Conservation (phyloP, 2,329 filamentous ascomycete genomes). For the Apiospora rasikravindrae region DNA sequence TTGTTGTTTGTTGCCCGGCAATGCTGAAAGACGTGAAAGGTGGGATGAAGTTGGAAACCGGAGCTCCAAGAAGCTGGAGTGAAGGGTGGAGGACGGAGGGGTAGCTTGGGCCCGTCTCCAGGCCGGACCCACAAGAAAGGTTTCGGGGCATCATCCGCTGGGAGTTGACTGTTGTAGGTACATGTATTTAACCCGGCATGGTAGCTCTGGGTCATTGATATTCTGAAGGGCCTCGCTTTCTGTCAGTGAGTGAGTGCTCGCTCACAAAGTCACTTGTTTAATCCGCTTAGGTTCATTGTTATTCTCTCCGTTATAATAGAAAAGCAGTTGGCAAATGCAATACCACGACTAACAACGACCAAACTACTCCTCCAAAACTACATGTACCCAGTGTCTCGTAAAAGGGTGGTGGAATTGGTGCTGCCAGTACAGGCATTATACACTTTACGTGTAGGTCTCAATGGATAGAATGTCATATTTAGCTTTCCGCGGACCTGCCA, state of each 20-base stretch:
- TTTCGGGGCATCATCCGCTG: not conserved
- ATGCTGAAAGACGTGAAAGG: not conserved
- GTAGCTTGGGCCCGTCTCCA: not conserved
- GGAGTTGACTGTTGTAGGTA: not conserved
- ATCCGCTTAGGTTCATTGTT: too few species aligned
- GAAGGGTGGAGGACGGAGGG: not conserved
- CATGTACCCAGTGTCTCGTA: too few species aligned
- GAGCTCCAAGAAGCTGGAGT: not conserved
- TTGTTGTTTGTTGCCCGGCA: not conserved
- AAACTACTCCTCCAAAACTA: too few species aligned
- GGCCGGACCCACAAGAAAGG: not conserved
- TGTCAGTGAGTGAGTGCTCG: not conserved
- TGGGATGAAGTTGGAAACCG: conserved; percentile 12
- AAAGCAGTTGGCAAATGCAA: too few species aligned
- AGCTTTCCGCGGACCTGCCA: too few species aligned
- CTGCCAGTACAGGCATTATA: too few species aligned
- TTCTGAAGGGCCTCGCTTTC: not conserved
- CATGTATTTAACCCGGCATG: too few species aligned
- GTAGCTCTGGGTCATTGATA: not conserved
- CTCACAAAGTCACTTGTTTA: not conserved
- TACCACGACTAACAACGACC: too few species aligned
- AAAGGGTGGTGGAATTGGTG: too few species aligned
- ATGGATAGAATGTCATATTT: too few species aligned
- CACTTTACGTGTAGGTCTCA: too few species aligned
- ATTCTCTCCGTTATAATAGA: too few species aligned